Percentiles rank a stretch among this genome's conserved stretches.
Evolutionary conservation across 1,284 basidiomycete genomes (phyloP).

Genomic region (Cronartium quercuum): DNA sequence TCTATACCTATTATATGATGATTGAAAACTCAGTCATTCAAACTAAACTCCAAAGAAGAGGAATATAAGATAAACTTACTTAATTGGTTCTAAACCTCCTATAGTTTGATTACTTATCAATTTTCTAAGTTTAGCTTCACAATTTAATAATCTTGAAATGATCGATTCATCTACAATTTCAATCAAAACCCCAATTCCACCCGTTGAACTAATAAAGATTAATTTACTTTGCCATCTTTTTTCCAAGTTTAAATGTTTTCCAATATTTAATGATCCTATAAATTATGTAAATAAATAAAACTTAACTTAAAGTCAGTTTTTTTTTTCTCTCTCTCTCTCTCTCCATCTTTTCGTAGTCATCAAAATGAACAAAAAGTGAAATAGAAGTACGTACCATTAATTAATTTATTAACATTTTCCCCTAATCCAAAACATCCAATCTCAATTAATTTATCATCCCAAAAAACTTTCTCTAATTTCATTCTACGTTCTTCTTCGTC

Average conservation of each 20-base stretch:
- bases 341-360: no score
- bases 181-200: constrained; percentile 16
- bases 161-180: neutral
- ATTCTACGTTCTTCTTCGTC: neutral
- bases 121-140: constrained; percentile 1
- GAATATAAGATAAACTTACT: neutral
- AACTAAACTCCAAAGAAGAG: neutral
- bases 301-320: neutral
- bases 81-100: constrained; percentile 1
- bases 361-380: neutral
- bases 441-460: constrained; percentile 3
- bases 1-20: constrained; percentile 11
- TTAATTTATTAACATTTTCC: constrained; percentile 31
- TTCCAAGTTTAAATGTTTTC: constrained; percentile 3
- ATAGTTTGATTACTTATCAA: neutral
- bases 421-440: constrained; percentile 18
- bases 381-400: neutral
- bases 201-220: constrained; percentile 21
- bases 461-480: neutral
- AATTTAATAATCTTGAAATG: neutral
- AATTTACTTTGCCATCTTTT: constrained; percentile 8
- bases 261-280: neutral
- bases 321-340: neutral
- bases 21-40: neutral
- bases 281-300: neutral